Evolutionary conservation across 202 grass and related monocot genomes (phyloP).

Genomic region (Eragrostis tef): DNA sequence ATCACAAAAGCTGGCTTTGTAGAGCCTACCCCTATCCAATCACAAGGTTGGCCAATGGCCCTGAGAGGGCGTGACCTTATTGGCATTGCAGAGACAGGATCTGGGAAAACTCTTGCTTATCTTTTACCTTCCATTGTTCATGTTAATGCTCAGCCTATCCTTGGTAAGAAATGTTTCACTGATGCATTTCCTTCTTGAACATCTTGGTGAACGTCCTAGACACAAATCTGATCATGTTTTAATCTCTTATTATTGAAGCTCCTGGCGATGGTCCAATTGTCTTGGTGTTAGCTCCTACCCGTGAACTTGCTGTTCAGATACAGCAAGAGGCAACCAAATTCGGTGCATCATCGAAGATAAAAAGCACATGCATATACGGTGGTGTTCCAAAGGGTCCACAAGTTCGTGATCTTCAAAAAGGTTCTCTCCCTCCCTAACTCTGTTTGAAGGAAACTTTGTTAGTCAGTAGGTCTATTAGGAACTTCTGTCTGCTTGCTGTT

Average conservation of each 20-base stretch:
- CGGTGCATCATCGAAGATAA: conserved; percentile 95
- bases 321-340: conserved; percentile 93
- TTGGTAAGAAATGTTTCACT: conserved; percentile 58
- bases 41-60: conserved; percentile 98
- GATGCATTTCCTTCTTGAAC: conserved; percentile 18
- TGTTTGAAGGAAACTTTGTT: neutral
- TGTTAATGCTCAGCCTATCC: conserved; percentile 92
- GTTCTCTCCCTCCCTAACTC: conserved; percentile 35
- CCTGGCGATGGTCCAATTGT: conserved; percentile 90
- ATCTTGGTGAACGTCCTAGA: conserved; percentile 20
- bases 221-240: conserved; percentile 35
- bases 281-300: conserved; percentile 86
- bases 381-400: conserved; percentile 97
- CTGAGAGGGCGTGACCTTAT: conserved; percentile 91
- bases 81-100: conserved; percentile 98
- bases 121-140: conserved; percentile 92
- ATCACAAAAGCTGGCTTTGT: conserved; percentile 90
- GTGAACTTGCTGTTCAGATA: conserved; percentile 94
- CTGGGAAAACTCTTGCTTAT: conserved; percentile 93
- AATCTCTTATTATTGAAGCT: conserved; percentile 56
- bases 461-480: neutral
- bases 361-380: conserved; percentile 96
- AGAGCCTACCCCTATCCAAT: conserved; percentile 93
- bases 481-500: neutral
- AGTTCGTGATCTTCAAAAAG: conserved; percentile 98